Conservation (phyloP, 1,284 basidiomycete genomes). For the Volvariella surrecta region DNA sequence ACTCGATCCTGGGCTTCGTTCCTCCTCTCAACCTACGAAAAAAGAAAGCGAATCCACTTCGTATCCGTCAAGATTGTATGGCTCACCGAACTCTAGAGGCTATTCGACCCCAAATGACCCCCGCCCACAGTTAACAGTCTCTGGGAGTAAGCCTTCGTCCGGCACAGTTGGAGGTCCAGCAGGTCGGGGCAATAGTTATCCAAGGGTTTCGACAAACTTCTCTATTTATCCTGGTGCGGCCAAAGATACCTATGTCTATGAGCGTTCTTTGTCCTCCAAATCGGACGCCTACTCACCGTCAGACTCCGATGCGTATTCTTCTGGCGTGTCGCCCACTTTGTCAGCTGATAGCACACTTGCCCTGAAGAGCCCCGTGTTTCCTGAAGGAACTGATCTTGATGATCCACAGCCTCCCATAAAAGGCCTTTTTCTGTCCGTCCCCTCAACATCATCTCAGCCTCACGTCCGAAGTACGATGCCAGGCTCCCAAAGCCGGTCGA, state of each 20-base stretch:
- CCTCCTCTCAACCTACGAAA: slow-evolving; percentile 12
- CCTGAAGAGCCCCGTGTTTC: slow-evolving; percentile 21
- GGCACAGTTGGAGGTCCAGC: slow-evolving; percentile 7
- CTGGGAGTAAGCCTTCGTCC: no score
- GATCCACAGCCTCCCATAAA: neutral
- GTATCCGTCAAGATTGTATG: slow-evolving; percentile 4
- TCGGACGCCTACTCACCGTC: slow-evolving; percentile 35
- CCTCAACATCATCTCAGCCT: neutral
- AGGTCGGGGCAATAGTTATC: slow-evolving; percentile 10
- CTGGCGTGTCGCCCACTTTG: slow-evolving; percentile 38
- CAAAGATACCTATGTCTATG: slow-evolving; percentile 46
- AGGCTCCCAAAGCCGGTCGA: neutral
- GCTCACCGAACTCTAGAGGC: slow-evolving; percentile 9
- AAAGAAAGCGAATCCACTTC: slow-evolving; percentile 13
- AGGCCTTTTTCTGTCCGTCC: neutral
- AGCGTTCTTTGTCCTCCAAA: slow-evolving; percentile 45
- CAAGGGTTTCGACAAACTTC: slow-evolving; percentile 18
- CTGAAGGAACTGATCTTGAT: slow-evolving; percentile 11
- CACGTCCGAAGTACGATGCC: neutral
- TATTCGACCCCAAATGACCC: slow-evolving; percentile 7
- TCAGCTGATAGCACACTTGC: slow-evolving; percentile 44
- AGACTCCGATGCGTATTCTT: no score
- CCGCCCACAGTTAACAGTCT: neutral
- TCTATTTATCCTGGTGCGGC: slow-evolving; percentile 35
- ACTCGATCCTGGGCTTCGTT: slow-evolving; percentile 34